Conservation (phyloP, 2,329 filamentous ascomycete genomes). For the Botrytis galanthina region DNA sequence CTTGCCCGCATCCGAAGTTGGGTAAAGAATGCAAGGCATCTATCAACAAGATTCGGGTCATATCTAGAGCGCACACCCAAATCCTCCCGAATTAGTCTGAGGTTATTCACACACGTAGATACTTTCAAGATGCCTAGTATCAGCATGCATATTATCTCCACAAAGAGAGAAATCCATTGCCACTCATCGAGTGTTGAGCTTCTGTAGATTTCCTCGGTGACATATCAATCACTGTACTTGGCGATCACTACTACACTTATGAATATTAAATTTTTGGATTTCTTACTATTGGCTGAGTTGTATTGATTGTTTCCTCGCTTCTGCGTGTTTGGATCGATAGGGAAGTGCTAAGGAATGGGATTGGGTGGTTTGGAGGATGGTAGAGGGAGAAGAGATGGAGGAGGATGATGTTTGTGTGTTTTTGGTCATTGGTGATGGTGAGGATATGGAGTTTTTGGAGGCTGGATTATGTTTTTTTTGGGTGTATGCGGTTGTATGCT, state of each 20-base stretch:
- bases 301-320: neutral
- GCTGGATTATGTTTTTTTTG: neutral
- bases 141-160: neutral
- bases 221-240: neutral
- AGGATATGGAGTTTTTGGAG: neutral
- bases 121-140: neutral
- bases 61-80: neutral
- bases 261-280: neutral
- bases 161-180: neutral
- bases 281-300: neutral
- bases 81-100: neutral
- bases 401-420: neutral
- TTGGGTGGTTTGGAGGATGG: neutral
- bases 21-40: neutral
- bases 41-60: neutral
- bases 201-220: neutral
- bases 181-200: neutral
- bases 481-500: neutral
- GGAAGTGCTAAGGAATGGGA: neutral
- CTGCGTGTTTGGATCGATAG: neutral
- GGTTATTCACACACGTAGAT: neutral
- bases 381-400: neutral
- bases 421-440: neutral
- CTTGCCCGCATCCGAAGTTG: neutral
- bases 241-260: neutral